A percentile compares a stretch with the other conserved stretches of the same genome.
Evolutionary conservation across 2,329 filamentous ascomycete genomes (phyloP).

Genomic region (Tolypocladium tropicale): DNA sequence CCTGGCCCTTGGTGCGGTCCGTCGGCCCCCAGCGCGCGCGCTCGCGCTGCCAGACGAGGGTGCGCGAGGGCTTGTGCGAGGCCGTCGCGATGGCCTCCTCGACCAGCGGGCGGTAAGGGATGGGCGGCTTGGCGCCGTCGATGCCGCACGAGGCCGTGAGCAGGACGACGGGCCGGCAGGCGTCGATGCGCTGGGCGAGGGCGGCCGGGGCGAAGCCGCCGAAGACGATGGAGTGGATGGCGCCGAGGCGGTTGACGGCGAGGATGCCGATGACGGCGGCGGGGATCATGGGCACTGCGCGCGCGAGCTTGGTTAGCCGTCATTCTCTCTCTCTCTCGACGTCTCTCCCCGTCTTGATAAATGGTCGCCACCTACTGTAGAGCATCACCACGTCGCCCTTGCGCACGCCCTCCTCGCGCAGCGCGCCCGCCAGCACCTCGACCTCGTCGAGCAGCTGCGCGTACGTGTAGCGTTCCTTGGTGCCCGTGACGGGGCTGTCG

Average conservation of each 20-base stretch:
- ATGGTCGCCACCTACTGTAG: conserved; percentile 41
- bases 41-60: conserved; percentile 77
- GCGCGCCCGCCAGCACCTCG: conserved; percentile 67
- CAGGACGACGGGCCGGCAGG: conserved; percentile 62
- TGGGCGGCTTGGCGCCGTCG: conserved; percentile 71
- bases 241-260: conserved; percentile 70
- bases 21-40: conserved; percentile 64
- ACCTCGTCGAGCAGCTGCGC: conserved; percentile 67
- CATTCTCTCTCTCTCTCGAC: not conserved
- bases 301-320: not conserved
- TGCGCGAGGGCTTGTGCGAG: conserved; percentile 59
- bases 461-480: conserved; percentile 68
- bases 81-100: conserved; percentile 61
- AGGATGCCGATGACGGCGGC: conserved; percentile 79
- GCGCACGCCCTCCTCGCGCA: conserved; percentile 71
- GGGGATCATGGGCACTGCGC: conserved; percentile 88
- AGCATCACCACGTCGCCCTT: conserved; percentile 82
- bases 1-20: conserved; percentile 55
- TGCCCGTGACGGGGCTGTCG: conserved; percentile 74
- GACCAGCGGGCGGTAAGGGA: conserved; percentile 68
- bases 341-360: no score
- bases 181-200: conserved; percentile 80
- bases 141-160: conserved; percentile 90
- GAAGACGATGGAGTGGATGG: conserved; percentile 86
- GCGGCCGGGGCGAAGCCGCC: conserved; percentile 78